Conservation (phyloP, 768 basidiomycete species). For the Hebeloma cylindrosporum region DNA sequence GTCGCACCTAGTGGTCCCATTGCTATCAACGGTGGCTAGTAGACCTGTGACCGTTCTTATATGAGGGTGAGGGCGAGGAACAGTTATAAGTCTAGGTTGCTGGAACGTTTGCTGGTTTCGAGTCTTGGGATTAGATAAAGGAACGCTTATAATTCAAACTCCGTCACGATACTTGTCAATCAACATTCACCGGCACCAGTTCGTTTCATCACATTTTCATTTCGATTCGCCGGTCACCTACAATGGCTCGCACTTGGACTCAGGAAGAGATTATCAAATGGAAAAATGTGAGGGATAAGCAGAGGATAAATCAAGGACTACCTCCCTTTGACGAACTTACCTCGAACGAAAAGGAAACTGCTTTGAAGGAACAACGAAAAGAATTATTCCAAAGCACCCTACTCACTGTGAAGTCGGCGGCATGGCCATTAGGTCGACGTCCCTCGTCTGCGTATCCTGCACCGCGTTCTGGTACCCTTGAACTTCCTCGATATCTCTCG, state of each 20-base stretch:
- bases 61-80: too few species aligned
- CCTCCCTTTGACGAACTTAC: not conserved
- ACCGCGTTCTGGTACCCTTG: not conserved
- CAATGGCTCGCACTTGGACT: slow-evolving; percentile 3
- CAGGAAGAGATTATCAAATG: not conserved
- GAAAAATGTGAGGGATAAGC: slow-evolving; percentile 1
- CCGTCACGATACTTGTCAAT: too few species aligned
- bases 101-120: too few species aligned
- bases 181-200: too few species aligned
- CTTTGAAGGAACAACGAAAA: not conserved
- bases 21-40: too few species aligned
- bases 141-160: too few species aligned
- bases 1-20: too few species aligned
- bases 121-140: too few species aligned
- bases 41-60: too few species aligned
- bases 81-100: too few species aligned
- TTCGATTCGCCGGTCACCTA: too few species aligned
- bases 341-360: not conserved
- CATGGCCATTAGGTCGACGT: not conserved
- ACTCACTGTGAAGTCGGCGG: not conserved
- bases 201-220: too few species aligned
- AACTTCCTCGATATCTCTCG: not conserved
- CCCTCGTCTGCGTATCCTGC: not conserved
- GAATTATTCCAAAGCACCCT: not conserved
- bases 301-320: slow-evolving; percentile 3